phyloP scores from a whole-genome alignment of 305 asterid genomes.

The Petunia hybrid region DNA sequence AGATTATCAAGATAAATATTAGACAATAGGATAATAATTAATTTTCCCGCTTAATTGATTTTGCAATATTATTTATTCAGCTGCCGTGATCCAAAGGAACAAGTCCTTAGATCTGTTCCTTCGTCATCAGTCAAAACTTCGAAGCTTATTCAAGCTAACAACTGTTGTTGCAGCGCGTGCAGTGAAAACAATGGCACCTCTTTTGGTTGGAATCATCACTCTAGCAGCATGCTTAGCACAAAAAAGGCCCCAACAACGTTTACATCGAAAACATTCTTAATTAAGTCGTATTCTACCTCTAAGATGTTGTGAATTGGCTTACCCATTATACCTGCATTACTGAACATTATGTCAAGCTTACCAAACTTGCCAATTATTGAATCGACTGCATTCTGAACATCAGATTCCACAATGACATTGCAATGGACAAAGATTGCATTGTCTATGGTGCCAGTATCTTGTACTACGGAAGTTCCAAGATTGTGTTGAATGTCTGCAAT shows the following conservation, averaged over 20 bases:
- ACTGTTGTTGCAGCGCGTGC: not conserved
- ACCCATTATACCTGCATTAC: conserved; percentile 27
- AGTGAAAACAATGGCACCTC: not conserved
- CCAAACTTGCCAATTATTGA: conserved; percentile 8
- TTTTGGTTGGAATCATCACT: too few relatives aligned
- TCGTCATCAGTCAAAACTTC: too few relatives aligned
- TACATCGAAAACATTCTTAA: not conserved
- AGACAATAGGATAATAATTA: too few relatives aligned
- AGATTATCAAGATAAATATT: too few relatives aligned
- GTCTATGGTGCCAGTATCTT: not conserved
- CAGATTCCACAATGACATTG: conserved; percentile 23
- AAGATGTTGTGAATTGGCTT: not conserved
- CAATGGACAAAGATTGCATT: not conserved
- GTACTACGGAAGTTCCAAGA: not conserved
- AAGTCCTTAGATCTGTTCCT: too few relatives aligned
- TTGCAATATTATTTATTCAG: too few relatives aligned
- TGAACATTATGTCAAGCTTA: too few relatives aligned
- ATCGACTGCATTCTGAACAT: conserved; percentile 26
- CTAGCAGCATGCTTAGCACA: conserved; percentile 3
- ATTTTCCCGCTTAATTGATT: too few relatives aligned
- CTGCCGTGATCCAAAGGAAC: too few relatives aligned
- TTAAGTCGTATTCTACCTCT: not conserved
- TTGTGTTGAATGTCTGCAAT: conserved; percentile 36
- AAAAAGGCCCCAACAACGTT: conserved; percentile 8
- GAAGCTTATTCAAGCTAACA: too few relatives aligned